Evolutionary conservation across 1,139 yeast species (phyloP), one percentile per base, ranked within the genome.

Genomic region (Suhomyces ambrosiae): DNA sequence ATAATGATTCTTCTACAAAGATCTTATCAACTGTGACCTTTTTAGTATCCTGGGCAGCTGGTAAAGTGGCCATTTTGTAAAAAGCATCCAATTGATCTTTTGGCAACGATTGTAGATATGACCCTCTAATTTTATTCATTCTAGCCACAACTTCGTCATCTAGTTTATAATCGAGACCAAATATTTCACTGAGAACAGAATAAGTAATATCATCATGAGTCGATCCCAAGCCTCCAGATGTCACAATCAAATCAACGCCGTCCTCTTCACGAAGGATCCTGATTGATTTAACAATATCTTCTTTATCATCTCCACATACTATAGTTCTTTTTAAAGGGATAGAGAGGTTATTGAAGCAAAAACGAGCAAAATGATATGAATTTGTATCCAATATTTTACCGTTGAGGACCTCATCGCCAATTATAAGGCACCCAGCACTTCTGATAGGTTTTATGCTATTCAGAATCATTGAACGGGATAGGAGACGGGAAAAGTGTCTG

Each of bases 131-230:
- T 13, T 52, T 47, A 15, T 69, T 63, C 95, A 86, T 86, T 42
- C 80, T 65, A 3, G 63, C 69, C 13, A 76, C 82, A 3, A 87
- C 80, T 25, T 73, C 80, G 21, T 64, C 55, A 56, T 87, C 82
- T 13, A 82, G 54, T 27, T 58, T 60, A 40, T 81, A 63, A 0
- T 74, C 74, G 8, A 84, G 58, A 2, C 61, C 61, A 51, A 71
- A 87, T 14, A 86, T 84, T 46, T 73, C 74, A 2, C 89, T 86
- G 11, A 87, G 57, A 5, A 84, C 74, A 35, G 79, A 80, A 57
- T 88, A 87, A 0, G 95, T 86, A 41, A 87, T 82, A 56, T 87
- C 96, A 55, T 87, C 96, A 52, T 87, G 95, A 0, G 96, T 88
- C 3, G 95, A 86, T 0, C 96, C 96, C 45, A 88, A 85, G 0